Conservation (phyloP, 169 alveolate species). For the Cryptosporidium tyzzeri region DNA sequence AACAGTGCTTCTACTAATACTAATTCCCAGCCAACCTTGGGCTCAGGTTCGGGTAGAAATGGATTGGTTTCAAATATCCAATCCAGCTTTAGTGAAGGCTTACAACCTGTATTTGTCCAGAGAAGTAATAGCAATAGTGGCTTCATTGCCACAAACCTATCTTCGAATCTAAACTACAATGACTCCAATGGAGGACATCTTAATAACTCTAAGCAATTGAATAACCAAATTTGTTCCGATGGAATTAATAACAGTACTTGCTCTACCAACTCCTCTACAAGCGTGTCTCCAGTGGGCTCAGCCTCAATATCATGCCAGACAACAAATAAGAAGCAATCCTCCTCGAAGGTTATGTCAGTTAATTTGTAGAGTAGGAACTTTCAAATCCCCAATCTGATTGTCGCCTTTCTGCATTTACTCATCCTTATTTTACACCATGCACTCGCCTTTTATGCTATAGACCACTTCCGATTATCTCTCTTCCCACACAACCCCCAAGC, state of each 20-base stretch:
- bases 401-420: not conserved
- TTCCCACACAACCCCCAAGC: not conserved
- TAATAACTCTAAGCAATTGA: not conserved
- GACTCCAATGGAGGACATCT: not conserved
- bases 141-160: not conserved
- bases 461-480: not conserved
- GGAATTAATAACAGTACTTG: not conserved
- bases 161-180: not conserved
- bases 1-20: too few relatives aligned
- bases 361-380: not conserved
- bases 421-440: too few relatives aligned
- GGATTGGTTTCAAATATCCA: not conserved
- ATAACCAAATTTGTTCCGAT: not conserved
- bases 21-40: not conserved
- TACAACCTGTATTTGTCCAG: constrained; percentile 16
- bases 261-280: not conserved
- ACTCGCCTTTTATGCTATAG: not conserved
- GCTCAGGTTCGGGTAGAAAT: not conserved
- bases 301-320: constrained; percentile 3
- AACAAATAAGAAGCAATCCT: not conserved
- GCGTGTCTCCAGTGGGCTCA: constrained; percentile 11
- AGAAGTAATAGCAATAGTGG: constrained; percentile 11
- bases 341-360: constrained; percentile 4
- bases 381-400: not conserved
- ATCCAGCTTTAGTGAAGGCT: not conserved